phyloP scores from a whole-genome alignment of 306 rosid genomes.

The barrel medic (Medicago truncatula) region DNA sequence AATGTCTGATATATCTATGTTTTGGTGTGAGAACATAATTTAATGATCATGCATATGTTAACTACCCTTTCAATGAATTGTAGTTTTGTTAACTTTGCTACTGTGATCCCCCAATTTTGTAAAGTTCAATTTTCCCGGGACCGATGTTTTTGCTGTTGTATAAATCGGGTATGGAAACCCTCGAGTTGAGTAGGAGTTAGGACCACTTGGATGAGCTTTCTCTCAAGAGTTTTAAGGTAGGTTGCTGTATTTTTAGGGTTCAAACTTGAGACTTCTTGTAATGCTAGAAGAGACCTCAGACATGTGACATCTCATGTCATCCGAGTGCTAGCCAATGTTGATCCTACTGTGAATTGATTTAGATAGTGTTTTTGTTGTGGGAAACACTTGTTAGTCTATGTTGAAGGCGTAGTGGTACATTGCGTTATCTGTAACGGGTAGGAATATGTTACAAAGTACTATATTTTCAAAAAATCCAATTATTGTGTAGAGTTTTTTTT shows the following conservation, averaged over 20 bases:
- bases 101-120: slow-evolving; percentile 3
- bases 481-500: background rate
- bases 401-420: background rate
- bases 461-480: background rate
- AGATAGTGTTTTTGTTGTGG: background rate
- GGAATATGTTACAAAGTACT: background rate
- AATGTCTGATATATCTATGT: slow-evolving; percentile 23
- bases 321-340: background rate
- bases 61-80: slow-evolving; percentile 2
- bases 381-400: background rate
- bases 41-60: slow-evolving; percentile 22
- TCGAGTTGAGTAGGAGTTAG: background rate
- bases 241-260: background rate
- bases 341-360: background rate
- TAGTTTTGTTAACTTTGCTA: slow-evolving; percentile 1
- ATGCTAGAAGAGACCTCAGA: background rate
- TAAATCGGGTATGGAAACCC: background rate
- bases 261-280: background rate
- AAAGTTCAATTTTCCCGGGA: background rate
- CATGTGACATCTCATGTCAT: background rate
- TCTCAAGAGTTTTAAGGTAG: background rate
- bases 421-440: background rate
- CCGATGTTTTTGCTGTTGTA: background rate
- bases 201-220: background rate
- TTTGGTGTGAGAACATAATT: slow-evolving; percentile 11